phyloP scores from a whole-genome alignment of 306 rosid genomes.

The Albizia julibrissin region DNA sequence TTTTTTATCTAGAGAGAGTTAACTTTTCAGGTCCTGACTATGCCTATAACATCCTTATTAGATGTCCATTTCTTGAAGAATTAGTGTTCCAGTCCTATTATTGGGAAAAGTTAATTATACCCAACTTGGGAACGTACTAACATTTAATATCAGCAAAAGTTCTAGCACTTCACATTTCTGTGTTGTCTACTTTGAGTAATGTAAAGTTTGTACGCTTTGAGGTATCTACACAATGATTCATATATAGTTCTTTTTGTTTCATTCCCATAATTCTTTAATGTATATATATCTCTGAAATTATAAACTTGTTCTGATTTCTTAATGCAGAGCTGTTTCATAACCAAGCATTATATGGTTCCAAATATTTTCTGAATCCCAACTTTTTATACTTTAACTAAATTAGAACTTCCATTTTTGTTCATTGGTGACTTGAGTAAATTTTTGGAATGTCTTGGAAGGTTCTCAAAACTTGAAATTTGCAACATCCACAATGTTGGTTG shows the following conservation, averaged over 20 bases:
- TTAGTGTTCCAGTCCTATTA: neutral
- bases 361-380: neutral
- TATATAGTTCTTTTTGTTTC: too few relatives aligned
- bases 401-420: neutral
- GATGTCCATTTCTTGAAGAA: neutral
- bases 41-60: neutral
- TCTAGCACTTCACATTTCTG: neutral
- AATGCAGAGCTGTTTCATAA: too few relatives aligned
- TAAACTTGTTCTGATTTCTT: neutral
- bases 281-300: neutral
- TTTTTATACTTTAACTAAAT: too few relatives aligned
- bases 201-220: neutral
- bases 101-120: too few relatives aligned
- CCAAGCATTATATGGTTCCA: too few relatives aligned
- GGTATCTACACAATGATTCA: too few relatives aligned
- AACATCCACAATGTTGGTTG: neutral
- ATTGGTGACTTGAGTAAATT: neutral
- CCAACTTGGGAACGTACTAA: neutral
- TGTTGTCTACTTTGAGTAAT: neutral
- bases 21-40: neutral
- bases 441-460: neutral
- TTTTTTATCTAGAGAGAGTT: neutral
- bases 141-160: neutral
- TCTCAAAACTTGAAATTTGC: neutral
- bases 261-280: neutral